Evolutionary conservation across 2,329 filamentous ascomycete species (phyloP).

Genomic region (Fusarium bactridioides): DNA sequence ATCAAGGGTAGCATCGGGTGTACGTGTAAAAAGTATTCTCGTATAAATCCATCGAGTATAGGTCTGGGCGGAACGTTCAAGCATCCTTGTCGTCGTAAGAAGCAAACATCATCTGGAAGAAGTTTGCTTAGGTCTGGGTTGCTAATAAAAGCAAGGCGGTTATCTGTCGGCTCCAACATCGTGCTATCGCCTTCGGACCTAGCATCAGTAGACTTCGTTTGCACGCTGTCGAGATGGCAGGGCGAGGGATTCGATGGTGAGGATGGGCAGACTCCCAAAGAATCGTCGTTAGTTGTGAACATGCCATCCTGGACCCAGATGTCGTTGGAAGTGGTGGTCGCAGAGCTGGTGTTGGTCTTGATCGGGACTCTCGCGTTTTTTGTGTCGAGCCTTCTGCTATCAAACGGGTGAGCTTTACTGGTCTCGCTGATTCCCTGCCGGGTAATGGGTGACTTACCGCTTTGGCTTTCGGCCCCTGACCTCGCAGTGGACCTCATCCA

Average conservation of each 20-base stretch:
- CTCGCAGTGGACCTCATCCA: not conserved
- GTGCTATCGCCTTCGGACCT: not conserved
- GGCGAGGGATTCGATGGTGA: not conserved
- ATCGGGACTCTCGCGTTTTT: not conserved
- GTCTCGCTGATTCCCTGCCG: not conserved
- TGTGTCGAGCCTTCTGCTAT: not conserved
- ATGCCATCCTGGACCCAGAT: not conserved
- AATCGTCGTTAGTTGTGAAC: too few relatives aligned
- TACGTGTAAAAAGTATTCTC: not conserved
- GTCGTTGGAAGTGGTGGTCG: too few relatives aligned
- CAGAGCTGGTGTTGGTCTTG: not conserved
- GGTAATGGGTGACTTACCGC: not conserved
- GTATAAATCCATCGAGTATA: not conserved
- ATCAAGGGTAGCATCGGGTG: not conserved
- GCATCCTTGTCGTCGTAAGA: not conserved
- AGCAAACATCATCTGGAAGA: not conserved
- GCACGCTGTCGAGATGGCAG: not conserved
- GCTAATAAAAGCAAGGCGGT: not conserved
- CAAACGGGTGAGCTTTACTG: not conserved
- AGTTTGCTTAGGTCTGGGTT: not conserved
- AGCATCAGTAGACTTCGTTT: not conserved
- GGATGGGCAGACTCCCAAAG: not conserved
- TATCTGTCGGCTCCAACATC: not conserved
- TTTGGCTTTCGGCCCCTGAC: not conserved
- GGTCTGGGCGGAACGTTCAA: not conserved